phyloP scores from a whole-genome alignment of 768 basidiomycete species.

The Hypsizygus marmoreus region DNA sequence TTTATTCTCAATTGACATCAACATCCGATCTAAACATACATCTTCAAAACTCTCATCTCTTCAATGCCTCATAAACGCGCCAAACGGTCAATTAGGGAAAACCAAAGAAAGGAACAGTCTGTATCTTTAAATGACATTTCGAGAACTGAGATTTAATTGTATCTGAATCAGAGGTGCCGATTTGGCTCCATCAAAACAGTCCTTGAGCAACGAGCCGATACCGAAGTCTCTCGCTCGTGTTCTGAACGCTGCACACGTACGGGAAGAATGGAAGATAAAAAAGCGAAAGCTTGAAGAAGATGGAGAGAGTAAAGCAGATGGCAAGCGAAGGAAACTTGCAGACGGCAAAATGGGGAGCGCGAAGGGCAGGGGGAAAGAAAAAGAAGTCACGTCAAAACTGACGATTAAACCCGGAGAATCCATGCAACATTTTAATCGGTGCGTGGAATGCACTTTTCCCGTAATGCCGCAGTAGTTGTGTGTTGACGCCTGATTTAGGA shows the following conservation, averaged over 20 bases:
- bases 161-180: conserved; percentile 45
- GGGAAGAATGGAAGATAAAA: conserved; percentile 55
- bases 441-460: conserved; percentile 17
- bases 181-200: conserved; percentile 45
- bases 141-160: neutral
- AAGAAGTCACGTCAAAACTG: conserved; percentile 26
- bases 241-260: conserved; percentile 60
- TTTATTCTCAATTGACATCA: too few species aligned
- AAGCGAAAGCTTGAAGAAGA: conserved; percentile 41
- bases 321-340: conserved; percentile 35
- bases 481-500: conserved; percentile 38
- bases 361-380: conserved; percentile 23
- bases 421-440: conserved; percentile 78
- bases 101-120: conserved; percentile 44
- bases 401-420: conserved; percentile 69
- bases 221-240: conserved; percentile 72
- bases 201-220: conserved; percentile 55
- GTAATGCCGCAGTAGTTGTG: neutral
- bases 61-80: conserved; percentile 63
- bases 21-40: too few species aligned
- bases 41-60: too few species aligned
- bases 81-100: conserved; percentile 51
- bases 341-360: too few species aligned
- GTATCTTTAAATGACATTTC: conserved; percentile 12
- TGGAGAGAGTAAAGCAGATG: conserved; percentile 19